Base-by-base conservation (phyloP, 495 filamentous ascomycete species). In the Lepidopterella palustris region DNA sequence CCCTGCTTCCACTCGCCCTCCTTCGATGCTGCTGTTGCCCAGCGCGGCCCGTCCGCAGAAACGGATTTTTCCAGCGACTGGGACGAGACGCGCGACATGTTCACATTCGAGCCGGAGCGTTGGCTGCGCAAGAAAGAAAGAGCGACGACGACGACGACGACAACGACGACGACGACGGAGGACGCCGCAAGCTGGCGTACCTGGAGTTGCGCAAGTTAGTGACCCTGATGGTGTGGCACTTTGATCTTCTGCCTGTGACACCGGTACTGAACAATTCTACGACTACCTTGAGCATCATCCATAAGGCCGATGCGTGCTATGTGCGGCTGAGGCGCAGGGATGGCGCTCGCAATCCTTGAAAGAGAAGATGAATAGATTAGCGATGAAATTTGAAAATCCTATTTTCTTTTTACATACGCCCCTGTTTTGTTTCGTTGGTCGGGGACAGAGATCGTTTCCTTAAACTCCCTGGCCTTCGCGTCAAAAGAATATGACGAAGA, bases 61-160 rank as follows among this genome's bases (percentile, higher is more conserved):
- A 5, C 32, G 32, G 32, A 39, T 15, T n/a, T n/a, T n/a, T n/a
- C n/a, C n/a, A 39, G 32, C 32, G 32, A 15, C n/a, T 55, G 53
- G 53, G 53, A 55, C 25, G 53, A 55, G 31, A 11, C 53, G 11
- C 26, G 29, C 15, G 53, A 55, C 31, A 21, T 55, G 53, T 21
- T 18, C 29, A 26, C 29, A 21, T 58, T 58, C 28, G 24, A 50
- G 15, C 55, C 55, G 20, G 55, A 58, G 39, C 55, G 55, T 4
- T 58, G 55, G 55, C 45, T n/a, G 27, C 4, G 40, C 5, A 55
- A 55, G 21, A 24, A 29, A 13, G 31, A 20, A 9, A n/a, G 5
- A 6, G 35, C 10, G 23, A 32, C 9, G 40, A n/a, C n/a, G 45
- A 58, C 11, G 40, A 10, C 9, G 28, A 28, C 5, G 39, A 49